Base-by-base conservation (phyloP, 345 rosid genomes). In the Erodium maritimum region DNA sequence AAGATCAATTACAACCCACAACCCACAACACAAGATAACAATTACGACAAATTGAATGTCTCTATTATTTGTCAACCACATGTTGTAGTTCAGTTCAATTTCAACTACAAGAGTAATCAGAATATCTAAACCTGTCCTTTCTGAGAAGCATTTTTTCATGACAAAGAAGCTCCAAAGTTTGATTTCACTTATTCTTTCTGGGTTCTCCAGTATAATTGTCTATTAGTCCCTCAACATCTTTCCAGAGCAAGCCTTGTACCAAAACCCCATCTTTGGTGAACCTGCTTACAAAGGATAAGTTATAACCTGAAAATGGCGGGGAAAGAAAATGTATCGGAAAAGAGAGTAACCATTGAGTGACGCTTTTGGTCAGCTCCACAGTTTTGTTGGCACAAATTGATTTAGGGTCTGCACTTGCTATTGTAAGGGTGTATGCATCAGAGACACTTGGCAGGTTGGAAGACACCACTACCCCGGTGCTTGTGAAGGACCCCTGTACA, bases 361-460 rank as follows among this genome's bases (percentile, higher is more conserved):
- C 94, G 58, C 85, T 83, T 72, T 78, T 88, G 58, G 94, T 81
- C 10, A 88, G 34, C 54, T 83, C 63, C 42, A 83, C 90, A 5
- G 87, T 73, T 67, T 81, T 77, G 56, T 93, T 85, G 10, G 96
- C 94, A 58, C 90, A 83, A 62, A 83, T 83, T 61, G 96, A 88
- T 65, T 83, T 77, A 8, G 90, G 90, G 76, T 85, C 96, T 23
- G 96, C 83, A 67, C 94, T 85, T 7, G 77, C 86, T 19, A 85
- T 79, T 55, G 71, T 75, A 33, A 88, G 85, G 5, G 85, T 83
- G 78, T 85, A 88, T 60, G 69, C 70, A 73, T 82, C 87, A 25
- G 94, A 83, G 76, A 88, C 83, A 72, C 90, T 88, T 1, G 96
- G 90, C 67, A 85, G 59, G 64, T 88, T 82, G 50, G 94, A 85